phyloP scores from a whole-genome alignment of 306 rosid species.

The Begonia fuchsioides region DNA sequence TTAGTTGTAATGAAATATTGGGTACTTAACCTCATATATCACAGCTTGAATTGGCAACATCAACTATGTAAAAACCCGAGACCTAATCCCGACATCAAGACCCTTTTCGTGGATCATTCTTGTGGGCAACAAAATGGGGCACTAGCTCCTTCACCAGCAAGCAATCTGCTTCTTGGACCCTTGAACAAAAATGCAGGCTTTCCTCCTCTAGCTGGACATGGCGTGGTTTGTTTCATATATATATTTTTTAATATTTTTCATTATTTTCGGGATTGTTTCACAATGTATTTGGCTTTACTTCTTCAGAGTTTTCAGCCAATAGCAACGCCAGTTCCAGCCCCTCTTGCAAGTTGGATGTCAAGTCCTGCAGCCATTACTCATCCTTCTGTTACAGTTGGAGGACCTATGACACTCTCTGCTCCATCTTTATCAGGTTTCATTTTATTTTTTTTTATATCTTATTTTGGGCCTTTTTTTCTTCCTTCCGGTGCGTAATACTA shows the following conservation, averaged over 20 bases:
- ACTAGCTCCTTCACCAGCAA: conserved; percentile 82
- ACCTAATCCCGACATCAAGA: conserved; percentile 97
- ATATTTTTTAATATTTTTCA: neutral
- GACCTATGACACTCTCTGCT: conserved; percentile 82
- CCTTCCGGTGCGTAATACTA: conserved; percentile 5
- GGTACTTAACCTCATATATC: conserved; percentile 13
- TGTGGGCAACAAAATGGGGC: conserved; percentile 97
- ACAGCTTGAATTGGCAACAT: conserved; percentile 97
- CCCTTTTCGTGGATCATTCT: conserved; percentile 94
- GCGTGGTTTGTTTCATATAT: conserved; percentile 38
- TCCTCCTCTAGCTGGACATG: conserved; percentile 92
- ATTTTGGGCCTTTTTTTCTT: neutral
- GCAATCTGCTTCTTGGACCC: conserved; percentile 70
- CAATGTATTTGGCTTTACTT: conserved; percentile 11
- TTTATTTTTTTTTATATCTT: conserved; percentile 6
- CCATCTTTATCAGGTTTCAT: conserved; percentile 76
- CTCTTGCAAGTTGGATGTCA: conserved; percentile 98
- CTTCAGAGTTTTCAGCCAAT: conserved; percentile 84
- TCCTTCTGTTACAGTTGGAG: conserved; percentile 79
- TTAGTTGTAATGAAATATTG: too few species aligned
- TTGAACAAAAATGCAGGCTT: conserved; percentile 90
- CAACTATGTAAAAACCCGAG: conserved; percentile 95
- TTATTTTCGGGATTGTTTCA: neutral
- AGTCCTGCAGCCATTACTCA: conserved; percentile 76
- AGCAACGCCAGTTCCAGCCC: conserved; percentile 67